A percentile compares a stretch with the other conserved stretches of the same genome.
These are phyloP conservation scores for Penicillium bovifimosum DNA, from an alignment of 495 filamentous ascomycete genomes.

Conservation along the genomic window DNA sequence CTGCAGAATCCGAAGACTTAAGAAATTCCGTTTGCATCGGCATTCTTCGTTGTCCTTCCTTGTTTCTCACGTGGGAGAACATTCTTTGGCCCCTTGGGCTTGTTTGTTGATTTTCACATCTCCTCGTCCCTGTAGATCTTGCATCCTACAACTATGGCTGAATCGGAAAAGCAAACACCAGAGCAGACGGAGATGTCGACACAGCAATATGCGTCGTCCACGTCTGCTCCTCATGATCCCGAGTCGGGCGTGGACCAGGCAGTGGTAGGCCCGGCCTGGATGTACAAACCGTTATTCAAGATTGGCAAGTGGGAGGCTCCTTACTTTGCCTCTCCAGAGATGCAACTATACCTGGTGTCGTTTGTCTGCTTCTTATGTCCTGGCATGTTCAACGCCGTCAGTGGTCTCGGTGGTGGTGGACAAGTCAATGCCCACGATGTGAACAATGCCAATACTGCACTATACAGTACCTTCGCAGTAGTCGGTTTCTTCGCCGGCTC, in stretches of 20 bases:
- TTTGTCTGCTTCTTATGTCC: conserved; percentile 89
- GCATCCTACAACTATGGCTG: neutral
- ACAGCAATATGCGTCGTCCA: conserved; percentile 17
- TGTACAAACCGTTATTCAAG: conserved; percentile 57
- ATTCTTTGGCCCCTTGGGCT: conserved; percentile 5
- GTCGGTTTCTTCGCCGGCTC: conserved; percentile 85
- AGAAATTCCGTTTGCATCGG: neutral
- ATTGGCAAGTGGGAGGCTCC: conserved; percentile 50
- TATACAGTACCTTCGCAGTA: conserved; percentile 80
- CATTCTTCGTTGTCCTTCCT: conserved; percentile 2
- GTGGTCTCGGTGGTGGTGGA: conserved; percentile 71
- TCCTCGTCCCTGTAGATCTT: neutral
- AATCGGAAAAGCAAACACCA: neutral
- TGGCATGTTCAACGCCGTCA: conserved; percentile 78
- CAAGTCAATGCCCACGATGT: conserved; percentile 53
- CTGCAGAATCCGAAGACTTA: neutral
- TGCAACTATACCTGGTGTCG: conserved; percentile 69
- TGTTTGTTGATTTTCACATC: neutral
- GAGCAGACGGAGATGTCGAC: conserved; percentile 5
- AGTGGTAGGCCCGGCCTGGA: conserved; percentile 49
- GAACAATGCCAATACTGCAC: conserved; percentile 63
- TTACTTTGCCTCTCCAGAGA: conserved; percentile 72
- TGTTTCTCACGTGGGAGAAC: conserved; percentile 2
- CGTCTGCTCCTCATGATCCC: conserved; percentile 15
- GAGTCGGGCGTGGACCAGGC: conserved; percentile 24